Evolutionary conservation across 169 alveolate genomes (phyloP).

Genomic region (Cryptosporidium viatorum): DNA sequence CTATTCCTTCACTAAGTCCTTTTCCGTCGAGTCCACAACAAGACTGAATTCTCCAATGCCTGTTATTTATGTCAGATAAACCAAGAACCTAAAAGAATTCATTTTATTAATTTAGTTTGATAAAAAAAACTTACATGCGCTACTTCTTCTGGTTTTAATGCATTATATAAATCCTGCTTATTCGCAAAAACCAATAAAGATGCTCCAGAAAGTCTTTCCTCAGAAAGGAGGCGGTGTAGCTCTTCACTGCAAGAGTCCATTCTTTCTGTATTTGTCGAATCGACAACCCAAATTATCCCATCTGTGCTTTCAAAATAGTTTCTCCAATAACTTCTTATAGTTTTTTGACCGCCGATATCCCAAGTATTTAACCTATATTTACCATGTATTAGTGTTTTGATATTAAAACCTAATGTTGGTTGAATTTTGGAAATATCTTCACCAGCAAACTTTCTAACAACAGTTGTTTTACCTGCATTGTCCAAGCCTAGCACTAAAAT

Average conservation of each 20-base stretch:
- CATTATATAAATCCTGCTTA: conserved; percentile 95
- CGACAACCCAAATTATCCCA: conserved; percentile 98
- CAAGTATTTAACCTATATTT: conserved; percentile 93
- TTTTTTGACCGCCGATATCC: conserved; percentile 99
- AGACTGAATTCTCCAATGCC: conserved; percentile 95
- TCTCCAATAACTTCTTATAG: conserved; percentile 98
- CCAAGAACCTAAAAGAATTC: conserved; percentile 66
- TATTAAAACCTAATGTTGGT: conserved; percentile 96
- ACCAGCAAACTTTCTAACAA: conserved; percentile 92
- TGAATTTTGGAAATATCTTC: conserved; percentile 91
- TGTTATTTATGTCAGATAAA: conserved; percentile 57
- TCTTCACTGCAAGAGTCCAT: conserved; percentile 95
- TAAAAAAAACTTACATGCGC: conserved; percentile 60
- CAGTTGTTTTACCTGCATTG: conserved; percentile 98
- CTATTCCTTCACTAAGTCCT: conserved; percentile 93
- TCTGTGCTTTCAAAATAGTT: conserved; percentile 99
- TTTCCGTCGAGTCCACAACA: conserved; percentile 94
- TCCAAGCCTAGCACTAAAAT: conserved; percentile 95
- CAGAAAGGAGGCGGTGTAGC: conserved; percentile 91
- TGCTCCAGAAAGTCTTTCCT: conserved; percentile 89
- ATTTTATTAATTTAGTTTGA: background rate
- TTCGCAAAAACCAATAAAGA: conserved; percentile 91
- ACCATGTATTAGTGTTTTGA: conserved; percentile 53
- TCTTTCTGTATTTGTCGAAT: conserved; percentile 96
- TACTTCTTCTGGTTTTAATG: conserved; percentile 88